Evolutionary conservation across 2,329 filamentous ascomycete genomes (phyloP), one percentile per base, ranked within the genome.

Genomic region (Fusarium avenaceum): DNA sequence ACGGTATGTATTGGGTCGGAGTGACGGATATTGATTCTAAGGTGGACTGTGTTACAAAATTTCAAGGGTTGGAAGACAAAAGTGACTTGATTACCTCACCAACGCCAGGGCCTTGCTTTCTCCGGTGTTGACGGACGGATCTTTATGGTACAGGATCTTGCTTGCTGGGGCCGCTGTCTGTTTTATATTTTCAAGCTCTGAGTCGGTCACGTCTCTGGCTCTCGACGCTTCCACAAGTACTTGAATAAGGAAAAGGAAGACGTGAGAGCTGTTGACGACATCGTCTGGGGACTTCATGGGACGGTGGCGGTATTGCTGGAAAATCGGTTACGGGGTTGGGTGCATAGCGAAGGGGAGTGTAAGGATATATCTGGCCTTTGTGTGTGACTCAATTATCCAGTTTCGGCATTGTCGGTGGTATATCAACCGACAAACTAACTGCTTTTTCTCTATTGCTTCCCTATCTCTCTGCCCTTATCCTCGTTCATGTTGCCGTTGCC

Each of bases 291-390:
- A 57, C 62, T 63, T 67, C 44, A 67, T 45, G 66, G 72, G 68
- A 70, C 63, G 72, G 57, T 65, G 74, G 76, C 70, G 71, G 75
- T 76, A 74, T 79, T 81, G 80, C 81, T 80, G 82, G 79, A 81
- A 77, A 77, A 74, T 74, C 76, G 76, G 76, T 77, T 76, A 71
- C 67, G 76, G 72, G 73, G 73, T 73, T 73, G 75, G 78, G 76
- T 80, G 79, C 79, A 81, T 81, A 81, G 80, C 80, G 79, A 79
- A 77, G 77, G 77, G 78, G 78, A 79, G 79, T 79, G 78, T 79
- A 77, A 74, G 75, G 79, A 73, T 77, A 76, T 77, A 76, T 75
- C 74, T 79, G 77, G 76, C 75, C 76, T 75, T 78, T 77, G 67
- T 77, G 77, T 77, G 67, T 77, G 77, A 75, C 64, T 73, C 67